These are phyloP conservation scores for Aspergillus latus DNA, from an alignment of 2,329 filamentous ascomycete genomes.

Conservation along the genomic window DNA sequence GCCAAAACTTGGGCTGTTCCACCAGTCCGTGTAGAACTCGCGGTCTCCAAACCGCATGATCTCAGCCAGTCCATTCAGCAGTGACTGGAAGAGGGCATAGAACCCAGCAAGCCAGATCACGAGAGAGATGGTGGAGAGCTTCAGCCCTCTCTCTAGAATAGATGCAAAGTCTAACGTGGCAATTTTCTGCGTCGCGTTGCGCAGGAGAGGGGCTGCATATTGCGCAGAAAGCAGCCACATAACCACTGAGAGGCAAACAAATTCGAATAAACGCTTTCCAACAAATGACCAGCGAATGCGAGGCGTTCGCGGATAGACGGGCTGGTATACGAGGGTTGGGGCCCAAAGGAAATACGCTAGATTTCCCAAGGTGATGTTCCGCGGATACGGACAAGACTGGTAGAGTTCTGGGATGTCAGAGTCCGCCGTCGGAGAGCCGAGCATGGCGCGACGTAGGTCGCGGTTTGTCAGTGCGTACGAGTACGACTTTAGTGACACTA, in stretches of 20 bases:
- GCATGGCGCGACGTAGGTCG: slow-evolving; percentile 85
- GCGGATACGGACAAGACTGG: slow-evolving; percentile 77
- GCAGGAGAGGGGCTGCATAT: slow-evolving; percentile 85
- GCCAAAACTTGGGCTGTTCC: slow-evolving; percentile 85
- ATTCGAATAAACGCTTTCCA: slow-evolving; percentile 75
- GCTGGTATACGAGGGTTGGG: slow-evolving; percentile 93
- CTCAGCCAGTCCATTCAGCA: slow-evolving; percentile 87
- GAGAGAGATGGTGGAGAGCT: slow-evolving; percentile 90
- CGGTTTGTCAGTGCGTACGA: slow-evolving; percentile 97
- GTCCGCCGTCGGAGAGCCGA: slow-evolving; percentile 71
- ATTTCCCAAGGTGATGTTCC: slow-evolving; percentile 85
- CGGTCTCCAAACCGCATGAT: slow-evolving; percentile 87
- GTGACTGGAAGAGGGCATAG: slow-evolving; percentile 92
- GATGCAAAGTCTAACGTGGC: slow-evolving; percentile 74
- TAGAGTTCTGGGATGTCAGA: slow-evolving; percentile 79
- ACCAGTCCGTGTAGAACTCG: slow-evolving; percentile 97
- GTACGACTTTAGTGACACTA: slow-evolving; percentile 94
- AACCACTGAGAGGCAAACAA: slow-evolving; percentile 74
- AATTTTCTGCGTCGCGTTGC: slow-evolving; percentile 87
- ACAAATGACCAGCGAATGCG: slow-evolving; percentile 87
- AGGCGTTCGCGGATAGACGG: slow-evolving; percentile 83
- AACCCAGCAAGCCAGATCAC: slow-evolving; percentile 98
- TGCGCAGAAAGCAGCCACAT: slow-evolving; percentile 96
- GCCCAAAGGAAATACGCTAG: slow-evolving; percentile 97
- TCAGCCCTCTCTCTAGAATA: slow-evolving; percentile 87